Percentiles rank a stretch among this genome's conserved stretches.
Evolutionary conservation across 2,329 filamentous ascomycete species (phyloP).

Genomic region (Didymella glomerata): DNA sequence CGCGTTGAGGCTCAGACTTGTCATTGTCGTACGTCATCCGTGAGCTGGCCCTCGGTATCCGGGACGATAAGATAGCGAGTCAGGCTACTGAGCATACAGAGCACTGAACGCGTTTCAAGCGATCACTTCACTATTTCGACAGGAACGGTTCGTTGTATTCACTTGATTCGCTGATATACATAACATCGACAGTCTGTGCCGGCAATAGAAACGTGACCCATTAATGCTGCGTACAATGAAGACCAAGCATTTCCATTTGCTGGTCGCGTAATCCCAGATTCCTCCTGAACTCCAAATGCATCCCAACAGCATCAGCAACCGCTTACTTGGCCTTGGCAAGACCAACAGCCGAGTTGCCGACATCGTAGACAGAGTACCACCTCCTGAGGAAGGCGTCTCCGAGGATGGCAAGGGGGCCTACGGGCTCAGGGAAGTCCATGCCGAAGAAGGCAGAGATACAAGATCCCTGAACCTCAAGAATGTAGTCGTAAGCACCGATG

Average conservation of each 20-base stretch:
- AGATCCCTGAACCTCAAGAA: constrained; percentile 91
- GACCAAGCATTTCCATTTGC: constrained; percentile 25
- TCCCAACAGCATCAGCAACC: neutral
- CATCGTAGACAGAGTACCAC: constrained; percentile 96
- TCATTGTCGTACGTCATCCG: constrained; percentile 24
- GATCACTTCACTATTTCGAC: neutral
- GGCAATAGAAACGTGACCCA: constrained; percentile 20
- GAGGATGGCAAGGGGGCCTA: constrained; percentile 91
- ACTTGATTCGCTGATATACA: constrained; percentile 32
- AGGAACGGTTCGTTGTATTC: constrained; percentile 15
- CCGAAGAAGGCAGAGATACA: constrained; percentile 99
- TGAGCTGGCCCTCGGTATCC: constrained; percentile 6
- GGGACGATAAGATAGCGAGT: constrained; percentile 24
- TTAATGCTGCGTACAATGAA: constrained; percentile 30
- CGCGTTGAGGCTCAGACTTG: neutral
- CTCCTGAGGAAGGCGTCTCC: constrained; percentile 83
- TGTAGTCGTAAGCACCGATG: constrained; percentile 89
- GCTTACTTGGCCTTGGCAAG: constrained; percentile 81
- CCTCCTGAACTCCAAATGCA: constrained; percentile 13
- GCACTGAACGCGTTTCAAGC: neutral
- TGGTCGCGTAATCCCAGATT: constrained; percentile 2
- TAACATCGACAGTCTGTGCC: constrained; percentile 18
- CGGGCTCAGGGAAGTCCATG: constrained; percentile 83
- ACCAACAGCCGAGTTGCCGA: constrained; percentile 87
- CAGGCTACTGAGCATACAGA: neutral